Conservation (phyloP, 2,329 filamentous ascomycete species). For the Xylariaceae sp. region DNA sequence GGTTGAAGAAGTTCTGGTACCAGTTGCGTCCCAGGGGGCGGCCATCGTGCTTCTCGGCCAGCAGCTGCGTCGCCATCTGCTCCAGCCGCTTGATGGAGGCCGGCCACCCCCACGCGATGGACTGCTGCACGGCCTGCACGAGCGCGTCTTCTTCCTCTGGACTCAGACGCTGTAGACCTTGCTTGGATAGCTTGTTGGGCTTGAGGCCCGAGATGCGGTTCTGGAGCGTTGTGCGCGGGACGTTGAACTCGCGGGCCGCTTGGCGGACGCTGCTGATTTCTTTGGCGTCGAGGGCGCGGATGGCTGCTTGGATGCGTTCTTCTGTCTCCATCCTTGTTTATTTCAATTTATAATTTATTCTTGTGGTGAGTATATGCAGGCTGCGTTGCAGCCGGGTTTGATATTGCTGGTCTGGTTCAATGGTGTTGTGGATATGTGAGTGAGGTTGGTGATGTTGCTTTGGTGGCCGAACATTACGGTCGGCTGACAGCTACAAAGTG, state of each 20-base stretch:
- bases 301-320: neutral
- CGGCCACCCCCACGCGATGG: neutral
- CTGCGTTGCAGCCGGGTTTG: neutral
- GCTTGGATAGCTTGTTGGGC: neutral
- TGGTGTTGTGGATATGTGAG: neutral
- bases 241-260: neutral
- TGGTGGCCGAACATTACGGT: constrained; percentile 2
- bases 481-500: neutral
- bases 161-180: neutral
- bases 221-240: neutral
- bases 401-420: neutral
- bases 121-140: neutral
- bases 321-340: neutral
- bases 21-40: neutral
- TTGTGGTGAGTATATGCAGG: too few relatives aligned
- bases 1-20: constrained; percentile 1
- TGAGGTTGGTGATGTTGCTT: neutral
- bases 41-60: neutral
- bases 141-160: neutral
- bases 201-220: neutral
- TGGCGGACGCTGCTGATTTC: neutral
- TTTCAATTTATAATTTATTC: too few relatives aligned
- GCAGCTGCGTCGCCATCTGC: neutral
- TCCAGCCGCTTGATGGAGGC: neutral
- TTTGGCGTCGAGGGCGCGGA: neutral